These are phyloP conservation scores for Pseudomonodictys pantanalensis DNA, from an alignment of 495 filamentous ascomycete species.

Conservation along the genomic window DNA sequence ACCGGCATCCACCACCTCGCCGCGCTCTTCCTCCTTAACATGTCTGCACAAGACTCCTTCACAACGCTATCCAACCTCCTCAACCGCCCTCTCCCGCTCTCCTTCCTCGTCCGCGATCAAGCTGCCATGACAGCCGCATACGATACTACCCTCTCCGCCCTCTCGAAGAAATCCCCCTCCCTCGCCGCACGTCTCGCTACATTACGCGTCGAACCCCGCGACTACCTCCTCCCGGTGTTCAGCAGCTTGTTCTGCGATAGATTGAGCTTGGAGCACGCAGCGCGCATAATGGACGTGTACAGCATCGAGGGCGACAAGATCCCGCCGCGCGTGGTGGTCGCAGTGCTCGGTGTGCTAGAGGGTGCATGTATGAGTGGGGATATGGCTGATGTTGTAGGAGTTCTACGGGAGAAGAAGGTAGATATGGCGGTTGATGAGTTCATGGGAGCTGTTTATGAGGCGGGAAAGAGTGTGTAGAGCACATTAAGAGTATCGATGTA, in stretches of 20 bases:
- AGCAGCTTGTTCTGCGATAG: constrained; percentile 56
- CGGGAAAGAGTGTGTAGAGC: constrained; percentile 53
- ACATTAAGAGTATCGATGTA: no score
- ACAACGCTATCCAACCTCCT: constrained; percentile 80
- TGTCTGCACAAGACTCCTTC: constrained; percentile 72
- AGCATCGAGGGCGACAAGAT: constrained; percentile 88
- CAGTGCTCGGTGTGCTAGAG: constrained; percentile 62
- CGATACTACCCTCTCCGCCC: constrained; percentile 64
- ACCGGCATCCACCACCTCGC: constrained; percentile 84
- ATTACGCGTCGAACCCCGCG: constrained; percentile 47
- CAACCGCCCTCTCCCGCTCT: constrained; percentile 82
- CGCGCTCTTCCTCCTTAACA: constrained; percentile 80
- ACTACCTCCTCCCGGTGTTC: constrained; percentile 60
- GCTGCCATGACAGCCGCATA: constrained; percentile 70
- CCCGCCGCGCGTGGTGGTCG: constrained; percentile 75
- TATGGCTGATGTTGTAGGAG: constrained; percentile 50
- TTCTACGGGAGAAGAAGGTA: constrained; percentile 53
- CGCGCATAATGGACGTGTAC: constrained; percentile 88
- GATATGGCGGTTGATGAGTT: constrained; percentile 61
- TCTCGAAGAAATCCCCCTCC: constrained; percentile 58
- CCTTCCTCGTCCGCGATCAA: constrained; percentile 77
- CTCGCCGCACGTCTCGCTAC: constrained; percentile 64
- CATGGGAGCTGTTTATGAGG: constrained; percentile 63
- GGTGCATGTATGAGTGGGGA: constrained; percentile 57
- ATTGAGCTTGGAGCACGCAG: constrained; percentile 68